Evolutionary conservation across 1,139 yeast species (phyloP).

Genomic region (Protomyces pachydermus): DNA sequence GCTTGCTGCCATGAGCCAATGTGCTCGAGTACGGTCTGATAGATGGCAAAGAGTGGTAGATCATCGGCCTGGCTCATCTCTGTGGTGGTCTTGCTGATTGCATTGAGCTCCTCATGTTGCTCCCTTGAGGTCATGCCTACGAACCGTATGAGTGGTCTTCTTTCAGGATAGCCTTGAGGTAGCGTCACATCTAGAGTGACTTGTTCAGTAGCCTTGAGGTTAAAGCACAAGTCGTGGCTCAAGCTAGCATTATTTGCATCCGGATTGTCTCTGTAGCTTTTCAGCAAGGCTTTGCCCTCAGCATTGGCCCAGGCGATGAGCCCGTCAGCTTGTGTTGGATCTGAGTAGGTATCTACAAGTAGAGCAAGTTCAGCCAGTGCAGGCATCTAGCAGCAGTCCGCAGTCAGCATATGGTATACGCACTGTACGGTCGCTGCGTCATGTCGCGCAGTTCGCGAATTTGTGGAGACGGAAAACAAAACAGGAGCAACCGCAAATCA

Average conservation of each 20-base stretch:
- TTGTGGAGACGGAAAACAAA: neutral
- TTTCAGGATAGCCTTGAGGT: neutral
- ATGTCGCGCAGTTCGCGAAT: neutral
- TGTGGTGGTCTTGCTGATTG: neutral
- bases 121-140: neutral
- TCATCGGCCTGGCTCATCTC: neutral
- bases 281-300: neutral
- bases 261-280: neutral
- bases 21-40: neutral
- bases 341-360: neutral
- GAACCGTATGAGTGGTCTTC: neutral
- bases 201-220: neutral
- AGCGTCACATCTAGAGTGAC: neutral
- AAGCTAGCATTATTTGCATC: neutral
- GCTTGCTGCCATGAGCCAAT: neutral
- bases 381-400: neutral
- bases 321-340: neutral
- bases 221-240: neutral
- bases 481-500: neutral
- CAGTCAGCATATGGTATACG: neutral
- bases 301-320: neutral
- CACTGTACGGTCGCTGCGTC: neutral
- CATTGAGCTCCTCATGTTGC: neutral
- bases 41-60: neutral
- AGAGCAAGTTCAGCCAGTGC: neutral